phyloP scores from a whole-genome alignment of 805 yeast species.

The Debaryomyces prosopidis region DNA sequence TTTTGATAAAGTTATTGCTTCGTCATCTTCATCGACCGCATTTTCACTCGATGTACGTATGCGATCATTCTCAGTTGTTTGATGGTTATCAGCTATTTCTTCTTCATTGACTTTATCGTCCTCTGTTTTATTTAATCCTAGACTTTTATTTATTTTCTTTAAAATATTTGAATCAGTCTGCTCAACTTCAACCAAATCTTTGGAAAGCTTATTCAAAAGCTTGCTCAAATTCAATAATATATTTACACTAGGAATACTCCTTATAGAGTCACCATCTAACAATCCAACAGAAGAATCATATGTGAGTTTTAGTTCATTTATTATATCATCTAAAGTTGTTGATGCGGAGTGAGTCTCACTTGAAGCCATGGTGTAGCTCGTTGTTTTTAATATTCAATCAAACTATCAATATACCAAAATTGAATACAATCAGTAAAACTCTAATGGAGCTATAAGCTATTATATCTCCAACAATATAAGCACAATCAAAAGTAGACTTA shows the following conservation, averaged over 20 bases:
- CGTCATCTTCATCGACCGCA: conserved; percentile 9
- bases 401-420: background rate
- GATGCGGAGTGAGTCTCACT: conserved; percentile 30
- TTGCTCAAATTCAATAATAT: conserved; percentile 46
- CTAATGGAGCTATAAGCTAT: too few relatives aligned
- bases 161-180: conserved; percentile 27
- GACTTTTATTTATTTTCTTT: conserved; percentile 13
- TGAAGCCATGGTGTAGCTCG: background rate
- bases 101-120: conserved; percentile 4
- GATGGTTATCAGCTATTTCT: background rate
- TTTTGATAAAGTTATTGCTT: conserved; percentile 8
- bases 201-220: conserved; percentile 39
- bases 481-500: too few relatives aligned
- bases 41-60: too few relatives aligned
- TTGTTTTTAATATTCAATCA: background rate
- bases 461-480: too few relatives aligned
- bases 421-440: background rate
- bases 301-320: conserved; percentile 51
- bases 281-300: conserved; percentile 63
- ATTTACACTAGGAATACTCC: conserved; percentile 41
- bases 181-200: conserved; percentile 37
- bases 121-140: conserved; percentile 6
- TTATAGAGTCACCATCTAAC: conserved; percentile 57
- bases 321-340: conserved; percentile 49
- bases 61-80: too few relatives aligned